Evolutionary conservation across 2,329 filamentous ascomycete species (phyloP), one percentile per base, ranked within the genome.

Genomic region (Ophiostoma piceae): DNA sequence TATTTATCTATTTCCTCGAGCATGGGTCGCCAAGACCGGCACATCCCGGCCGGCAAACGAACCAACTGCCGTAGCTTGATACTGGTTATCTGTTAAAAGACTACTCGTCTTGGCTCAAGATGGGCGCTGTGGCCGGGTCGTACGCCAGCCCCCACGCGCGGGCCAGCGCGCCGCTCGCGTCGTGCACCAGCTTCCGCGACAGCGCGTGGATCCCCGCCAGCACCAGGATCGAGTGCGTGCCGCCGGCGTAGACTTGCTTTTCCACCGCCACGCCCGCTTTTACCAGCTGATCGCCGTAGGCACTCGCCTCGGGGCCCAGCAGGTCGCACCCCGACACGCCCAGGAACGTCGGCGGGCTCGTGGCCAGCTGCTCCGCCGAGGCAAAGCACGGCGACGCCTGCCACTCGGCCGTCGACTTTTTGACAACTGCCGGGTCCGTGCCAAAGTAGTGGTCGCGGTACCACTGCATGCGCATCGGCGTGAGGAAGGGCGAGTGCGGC

Each of bases 381-480:
- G 72, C 72, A 16, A 57, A 64, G 43, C 69, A 67, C 35, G 72
- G 72, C 67, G 72, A 73, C 11, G 72, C 72, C 3, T 65, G n/a
- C 72, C 72, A 73, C 29, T 87, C 43, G 85, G 78, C 2, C 75
- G 73, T 80, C 68, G 82, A 41, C 37, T n/a, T 29, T 29, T 29
- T n/a, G 8, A n/a, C 11, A 12, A 29, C 65, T 5, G 7, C 80
- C 1, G 74, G 74, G 32, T 78, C 70, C 60, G 83, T 77, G 0
- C 85, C 84, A 1, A 88, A 79, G 76, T 87, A 88, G 75, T 85
- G 83, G 22, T 80, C 75, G n/a, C 85, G 79, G 74, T 86, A 88
- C 85, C 86, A 88, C 67, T 85, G 75, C 85, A 88, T 88, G 76
- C 87, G 87, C 19, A 47, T 43, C 2, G 78, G 77, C 0, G 84